These are phyloP conservation scores for Beauveria asiatica DNA, from an alignment of 2,329 filamentous ascomycete species.

Conservation along the genomic window DNA sequence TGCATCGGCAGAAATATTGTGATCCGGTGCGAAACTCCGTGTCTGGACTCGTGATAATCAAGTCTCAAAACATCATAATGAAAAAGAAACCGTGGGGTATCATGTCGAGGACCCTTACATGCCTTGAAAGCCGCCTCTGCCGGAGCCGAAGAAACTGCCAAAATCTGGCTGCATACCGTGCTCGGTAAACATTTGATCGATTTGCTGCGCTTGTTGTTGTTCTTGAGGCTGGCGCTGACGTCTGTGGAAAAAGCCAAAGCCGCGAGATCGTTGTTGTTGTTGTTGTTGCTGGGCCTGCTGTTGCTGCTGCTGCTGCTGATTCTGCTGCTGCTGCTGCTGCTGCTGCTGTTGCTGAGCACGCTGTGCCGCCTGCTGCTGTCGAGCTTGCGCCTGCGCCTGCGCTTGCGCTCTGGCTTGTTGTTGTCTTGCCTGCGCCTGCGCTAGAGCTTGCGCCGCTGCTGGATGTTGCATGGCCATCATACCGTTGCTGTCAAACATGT, in stretches of 20 bases:
- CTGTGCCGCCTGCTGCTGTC: slow-evolving; percentile 13
- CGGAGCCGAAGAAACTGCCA: slow-evolving; percentile 38
- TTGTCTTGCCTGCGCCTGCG: slow-evolving; percentile 20
- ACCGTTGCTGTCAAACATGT: slow-evolving; percentile 35
- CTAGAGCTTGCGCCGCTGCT: slow-evolving; percentile 22
- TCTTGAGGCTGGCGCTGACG: slow-evolving; percentile 14
- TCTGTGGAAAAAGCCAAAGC: slow-evolving; percentile 19
- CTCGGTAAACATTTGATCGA: slow-evolving; percentile 43
- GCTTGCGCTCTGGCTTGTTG: slow-evolving; percentile 23
- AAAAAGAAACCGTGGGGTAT: slow-evolving; percentile 27
- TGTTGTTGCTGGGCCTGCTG: slow-evolving; percentile 26
- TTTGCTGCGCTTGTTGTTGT: slow-evolving; percentile 29
- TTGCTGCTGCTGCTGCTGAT: slow-evolving; percentile 17
- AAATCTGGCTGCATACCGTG: slow-evolving; percentile 38
- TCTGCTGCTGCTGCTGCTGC: slow-evolving; percentile 22
- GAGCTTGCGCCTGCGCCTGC: slow-evolving; percentile 18
- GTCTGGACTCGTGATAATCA: not conserved
- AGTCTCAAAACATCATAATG: not conserved
- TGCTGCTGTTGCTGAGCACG: slow-evolving; percentile 20
- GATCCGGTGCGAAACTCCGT: too few species aligned
- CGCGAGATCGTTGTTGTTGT: slow-evolving; percentile 26
- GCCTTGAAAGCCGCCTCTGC: slow-evolving; percentile 34
- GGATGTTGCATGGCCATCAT: slow-evolving; percentile 30
- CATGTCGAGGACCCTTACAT: slow-evolving; percentile 30
- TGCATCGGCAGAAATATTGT: not conserved